These are phyloP conservation scores for Xylariomycetidae sp. DNA, from an alignment of 2,329 filamentous ascomycete species.

Conservation along the genomic window DNA sequence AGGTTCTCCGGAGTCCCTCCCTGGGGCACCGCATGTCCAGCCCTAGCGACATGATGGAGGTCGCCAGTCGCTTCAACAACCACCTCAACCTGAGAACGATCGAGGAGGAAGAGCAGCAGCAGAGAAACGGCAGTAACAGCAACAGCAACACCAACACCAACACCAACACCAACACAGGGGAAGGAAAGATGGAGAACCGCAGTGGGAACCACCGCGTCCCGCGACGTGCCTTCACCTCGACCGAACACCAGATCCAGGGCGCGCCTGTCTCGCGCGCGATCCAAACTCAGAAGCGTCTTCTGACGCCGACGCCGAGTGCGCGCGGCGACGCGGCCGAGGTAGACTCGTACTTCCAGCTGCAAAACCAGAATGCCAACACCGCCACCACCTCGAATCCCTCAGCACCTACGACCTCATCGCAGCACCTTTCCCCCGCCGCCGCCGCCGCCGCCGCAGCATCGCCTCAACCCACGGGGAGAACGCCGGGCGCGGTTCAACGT, in stretches of 20 bases:
- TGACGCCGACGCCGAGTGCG: conserved; percentile 16
- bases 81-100: conserved; percentile 19
- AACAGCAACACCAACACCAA: conserved; percentile 1
- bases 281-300: conserved; percentile 12
- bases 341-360: conserved; percentile 16
- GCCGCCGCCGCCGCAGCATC: conserved; percentile 10
- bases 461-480: conserved; percentile 10
- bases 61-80: conserved; percentile 21
- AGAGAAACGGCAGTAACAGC: no score
- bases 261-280: conserved; percentile 12
- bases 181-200: conserved; percentile 9
- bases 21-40: conserved; percentile 14
- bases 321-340: conserved; percentile 11
- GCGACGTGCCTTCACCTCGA: conserved; percentile 25
- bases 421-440: conserved; percentile 4
- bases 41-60: conserved; percentile 19
- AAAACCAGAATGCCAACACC: conserved; percentile 1
- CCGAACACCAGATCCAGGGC: conserved; percentile 20
- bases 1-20: conserved; percentile 22
- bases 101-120: no score
- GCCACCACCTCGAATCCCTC: conserved; percentile 2
- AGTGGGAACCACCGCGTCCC: conserved; percentile 14
- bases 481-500: conserved; percentile 17
- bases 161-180: conserved; percentile 9
- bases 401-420: conserved; percentile 2